Evolutionary conservation across 352 stramenopile species (phyloP).

Genomic region (Globisporangium irregulare): DNA sequence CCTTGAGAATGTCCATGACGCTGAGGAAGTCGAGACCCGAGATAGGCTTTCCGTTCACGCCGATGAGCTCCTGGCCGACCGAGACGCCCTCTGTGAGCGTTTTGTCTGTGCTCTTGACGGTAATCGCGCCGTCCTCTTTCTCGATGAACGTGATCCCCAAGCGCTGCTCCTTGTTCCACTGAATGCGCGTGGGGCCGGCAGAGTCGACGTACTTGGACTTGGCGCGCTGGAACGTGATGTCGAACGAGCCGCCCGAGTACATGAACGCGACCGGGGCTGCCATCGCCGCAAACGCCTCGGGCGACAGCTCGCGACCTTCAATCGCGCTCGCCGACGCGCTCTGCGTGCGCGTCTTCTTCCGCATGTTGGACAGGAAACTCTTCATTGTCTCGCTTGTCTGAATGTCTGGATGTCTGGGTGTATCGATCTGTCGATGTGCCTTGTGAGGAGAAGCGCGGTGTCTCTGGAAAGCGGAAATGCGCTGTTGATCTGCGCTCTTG

Average conservation of each 20-base stretch:
- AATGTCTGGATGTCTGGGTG: not conserved
- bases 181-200: constrained; percentile 27
- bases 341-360: constrained; percentile 24
- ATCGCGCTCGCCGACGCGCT: constrained; percentile 4
- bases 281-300: not conserved
- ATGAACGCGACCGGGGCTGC: constrained; percentile 11
- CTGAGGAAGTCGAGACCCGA: constrained; percentile 29
- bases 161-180: constrained; percentile 42
- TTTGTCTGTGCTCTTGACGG: constrained; percentile 34
- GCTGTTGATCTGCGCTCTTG: not conserved
- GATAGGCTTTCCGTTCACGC: constrained; percentile 36
- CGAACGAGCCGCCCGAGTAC: constrained; percentile 36
- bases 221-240: constrained; percentile 40
- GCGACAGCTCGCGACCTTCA: not conserved
- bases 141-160: constrained; percentile 54
- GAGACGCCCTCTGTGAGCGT: constrained; percentile 24
- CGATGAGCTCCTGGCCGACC: constrained; percentile 41
- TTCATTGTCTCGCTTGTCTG: not conserved
- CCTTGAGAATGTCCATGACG: constrained; percentile 38
- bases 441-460: not conserved
- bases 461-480: constrained; percentile 1
- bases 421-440: constrained; percentile 6
- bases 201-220: constrained; percentile 32
- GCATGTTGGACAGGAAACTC: constrained; percentile 23
- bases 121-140: constrained; percentile 30